A percentile compares a stretch with the other conserved stretches of the same genome.
Conservation (phyloP, 345 rosid species). For the Eucalyptus brandiana region DNA sequence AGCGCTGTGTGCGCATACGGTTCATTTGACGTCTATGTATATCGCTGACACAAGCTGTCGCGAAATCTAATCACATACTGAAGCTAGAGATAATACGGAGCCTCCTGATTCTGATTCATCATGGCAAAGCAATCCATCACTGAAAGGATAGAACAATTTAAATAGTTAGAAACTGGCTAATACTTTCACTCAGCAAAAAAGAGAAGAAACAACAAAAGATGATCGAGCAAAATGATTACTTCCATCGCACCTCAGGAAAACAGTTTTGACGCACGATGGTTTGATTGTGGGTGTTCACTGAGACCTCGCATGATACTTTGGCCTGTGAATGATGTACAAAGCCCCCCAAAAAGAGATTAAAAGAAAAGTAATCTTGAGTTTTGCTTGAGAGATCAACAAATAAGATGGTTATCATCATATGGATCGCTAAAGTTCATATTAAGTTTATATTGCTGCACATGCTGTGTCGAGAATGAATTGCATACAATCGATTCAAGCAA, state of each 20-base stretch:
- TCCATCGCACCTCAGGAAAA: constrained; percentile 7
- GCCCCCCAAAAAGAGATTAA: background rate
- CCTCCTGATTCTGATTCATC: background rate
- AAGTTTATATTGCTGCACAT: background rate
- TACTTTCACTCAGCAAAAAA: background rate
- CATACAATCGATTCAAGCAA: background rate
- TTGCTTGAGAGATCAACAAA: background rate
- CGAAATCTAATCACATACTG: background rate
- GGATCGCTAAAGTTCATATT: background rate
- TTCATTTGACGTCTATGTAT: background rate
- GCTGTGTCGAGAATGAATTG: background rate
- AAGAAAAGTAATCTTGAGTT: background rate
- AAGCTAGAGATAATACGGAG: background rate
- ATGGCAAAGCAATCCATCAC: background rate
- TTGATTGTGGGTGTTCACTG: constrained; percentile 22
- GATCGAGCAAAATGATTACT: background rate
- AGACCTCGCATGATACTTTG: constrained; percentile 21
- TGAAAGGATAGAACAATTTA: background rate
- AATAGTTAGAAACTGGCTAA: background rate
- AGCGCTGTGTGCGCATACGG: background rate
- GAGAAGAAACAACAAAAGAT: background rate
- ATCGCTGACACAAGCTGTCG: background rate
- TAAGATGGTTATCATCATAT: background rate
- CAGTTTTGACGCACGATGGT: constrained; percentile 25
- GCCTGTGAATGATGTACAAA: background rate